These are phyloP conservation scores for Sporothrix schenckii DNA, from an alignment of 2,329 filamentous ascomycete species.

Conservation along the genomic window DNA sequence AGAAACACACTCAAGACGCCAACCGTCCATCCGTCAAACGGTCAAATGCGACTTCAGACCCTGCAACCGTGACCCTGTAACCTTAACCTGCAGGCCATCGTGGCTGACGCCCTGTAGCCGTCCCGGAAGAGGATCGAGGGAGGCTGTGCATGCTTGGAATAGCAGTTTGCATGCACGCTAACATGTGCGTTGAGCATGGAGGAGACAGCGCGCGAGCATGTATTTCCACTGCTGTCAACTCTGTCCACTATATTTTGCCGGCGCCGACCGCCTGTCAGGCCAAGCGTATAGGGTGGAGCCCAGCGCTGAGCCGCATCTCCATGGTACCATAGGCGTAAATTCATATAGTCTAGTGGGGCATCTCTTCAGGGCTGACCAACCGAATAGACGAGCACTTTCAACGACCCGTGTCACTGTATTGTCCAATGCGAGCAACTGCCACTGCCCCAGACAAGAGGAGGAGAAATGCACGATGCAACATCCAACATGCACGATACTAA, in stretches of 20 bases:
- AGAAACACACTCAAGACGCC: not conserved
- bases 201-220: too few relatives aligned
- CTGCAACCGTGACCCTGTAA: not conserved
- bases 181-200: too few relatives aligned
- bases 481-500: too few relatives aligned
- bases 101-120: conserved; percentile 2
- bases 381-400: not conserved
- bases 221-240: not conserved
- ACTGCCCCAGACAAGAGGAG: not conserved
- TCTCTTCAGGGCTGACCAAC: not conserved
- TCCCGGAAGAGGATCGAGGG: conserved; percentile 17
- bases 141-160: conserved; percentile 20
- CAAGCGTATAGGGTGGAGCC: conserved; percentile 16
- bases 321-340: too few relatives aligned
- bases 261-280: conserved; percentile 10
- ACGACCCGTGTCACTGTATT: not conserved
- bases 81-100: not conserved
- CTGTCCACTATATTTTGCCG: conserved; percentile 5
- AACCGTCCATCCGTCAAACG: not conserved
- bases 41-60: not conserved
- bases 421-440: not conserved
- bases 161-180: not conserved
- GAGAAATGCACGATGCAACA: not conserved
- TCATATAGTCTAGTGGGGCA: not conserved
- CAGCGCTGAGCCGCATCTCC: not conserved